Base-by-base conservation (phyloP, 208 protist genomes). In the Balamuthia mandrillaris region DNA sequence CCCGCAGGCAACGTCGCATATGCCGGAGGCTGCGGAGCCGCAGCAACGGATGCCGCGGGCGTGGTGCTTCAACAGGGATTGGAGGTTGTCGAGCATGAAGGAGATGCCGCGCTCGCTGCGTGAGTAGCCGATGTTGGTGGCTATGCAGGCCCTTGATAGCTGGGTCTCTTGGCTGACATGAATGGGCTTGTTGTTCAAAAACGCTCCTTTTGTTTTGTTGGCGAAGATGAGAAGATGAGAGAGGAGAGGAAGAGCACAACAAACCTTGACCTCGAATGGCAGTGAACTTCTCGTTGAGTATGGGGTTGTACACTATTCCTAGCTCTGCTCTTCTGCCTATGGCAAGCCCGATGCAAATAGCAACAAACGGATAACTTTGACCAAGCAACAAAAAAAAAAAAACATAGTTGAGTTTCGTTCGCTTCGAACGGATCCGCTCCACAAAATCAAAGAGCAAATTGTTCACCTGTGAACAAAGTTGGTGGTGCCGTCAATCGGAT, bases 401-500 rank as follows among this genome's bases (percentile, higher is more conserved):
- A 1, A 16, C n/a, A 39, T 18, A 18, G n/a, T 2, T n/a, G n/a
- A n/a, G n/a, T n/a, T n/a, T n/a, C n/a, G n/a, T n/a, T n/a, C n/a
- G n/a, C n/a, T n/a, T n/a, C n/a, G n/a, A n/a, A n/a, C n/a, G n/a
- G n/a, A n/a, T n/a, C n/a, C n/a, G n/a, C n/a, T n/a, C n/a, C 35
- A 14, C 33, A 63, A 37, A 18, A 37, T 9, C 9, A 21, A 9
- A 24, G n/a, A 21, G 3, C 18, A 39, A 10, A 12, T 3, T 3
- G 45, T 45, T 18, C 42, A 86, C 72, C 21, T 51, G 70, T 91
- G 88, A 3, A 90, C 81, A 85, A 88, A 88, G 56, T 90, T 90
- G 42, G 88, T 90, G 39, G 88, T 90, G 4, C 88, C 88, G 41
- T 90, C 88, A 21, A 90, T 24, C 21, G 88, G 88, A 39, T 90